Evolutionary conservation across 2,329 filamentous ascomycete genomes (phyloP), one percentile per base, ranked within the genome.

Genomic region (Madurella mycetomatis): DNA sequence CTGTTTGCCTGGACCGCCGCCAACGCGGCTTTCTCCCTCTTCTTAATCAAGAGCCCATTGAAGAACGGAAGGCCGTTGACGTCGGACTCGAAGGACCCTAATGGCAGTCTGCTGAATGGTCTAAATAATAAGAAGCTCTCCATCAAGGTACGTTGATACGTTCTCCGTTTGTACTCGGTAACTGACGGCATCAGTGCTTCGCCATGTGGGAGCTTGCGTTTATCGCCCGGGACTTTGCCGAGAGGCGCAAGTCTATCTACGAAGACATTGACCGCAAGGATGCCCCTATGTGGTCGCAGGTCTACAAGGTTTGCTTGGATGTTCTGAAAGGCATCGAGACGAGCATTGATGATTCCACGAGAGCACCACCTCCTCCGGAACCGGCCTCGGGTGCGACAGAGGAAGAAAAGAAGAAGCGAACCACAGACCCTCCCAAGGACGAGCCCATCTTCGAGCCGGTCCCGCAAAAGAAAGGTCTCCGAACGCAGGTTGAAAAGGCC

Each of bases 161-260:
- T 12, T 9, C 42, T 34, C 11, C 15, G 11, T 1, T 5, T 17
- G 13, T 31, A 13, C 25, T 9, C 11, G n/a, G 16, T 9, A 5
- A 15, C 60, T 71, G 59, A 56, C 47, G 5, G 13, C 41, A n/a
- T 18, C 55, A 88, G 80, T 81, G 84, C 0, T 95, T 95, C 69
- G 92, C 92, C 15, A 87, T 95, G 70, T 96, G 92, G 92, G 92
- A 97, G 67, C 76, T 96, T 30, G 83, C 84, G 31, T 79, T 89
- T 53, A 95, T 96, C 62, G 85, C 88, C 39, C 81, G 87, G 53
- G 80, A 83, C 51, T 92, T 88, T 59, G 79, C 85, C 15, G 79
- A 83, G n/a, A 84, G 91, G 34, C 83, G 92, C 49, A 88, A 87
- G 69, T 82, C 84, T 17, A 90, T 97, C 52, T 96, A 89, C 70